These are phyloP conservation scores for Pseudocercospora eumusae DNA, from an alignment of 2,329 filamentous ascomycete genomes.

Conservation along the genomic window DNA sequence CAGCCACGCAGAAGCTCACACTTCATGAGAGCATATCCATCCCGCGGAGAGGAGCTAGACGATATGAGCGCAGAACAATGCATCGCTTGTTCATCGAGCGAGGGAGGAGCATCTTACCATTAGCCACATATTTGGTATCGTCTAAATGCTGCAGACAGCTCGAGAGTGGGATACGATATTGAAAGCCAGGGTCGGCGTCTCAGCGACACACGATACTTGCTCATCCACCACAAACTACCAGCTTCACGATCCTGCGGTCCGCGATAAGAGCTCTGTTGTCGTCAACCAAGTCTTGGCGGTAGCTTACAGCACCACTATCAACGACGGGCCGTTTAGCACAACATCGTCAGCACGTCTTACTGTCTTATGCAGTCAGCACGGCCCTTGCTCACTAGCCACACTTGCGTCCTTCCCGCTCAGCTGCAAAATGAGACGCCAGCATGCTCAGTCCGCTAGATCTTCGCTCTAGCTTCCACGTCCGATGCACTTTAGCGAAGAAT, in stretches of 20 bases:
- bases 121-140: background rate
- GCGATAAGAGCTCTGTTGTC: background rate
- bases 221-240: background rate
- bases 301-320: conserved; percentile 1
- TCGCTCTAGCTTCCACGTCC: background rate
- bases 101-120: background rate
- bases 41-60: background rate
- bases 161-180: background rate
- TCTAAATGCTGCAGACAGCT: background rate
- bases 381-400: background rate
- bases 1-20: too few species aligned
- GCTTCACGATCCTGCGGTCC: background rate
- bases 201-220: background rate
- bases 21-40: background rate
- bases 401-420: background rate
- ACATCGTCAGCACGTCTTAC: conserved; percentile 1
- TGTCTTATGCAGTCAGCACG: conserved; percentile 6
- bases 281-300: conserved; percentile 7
- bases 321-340: background rate
- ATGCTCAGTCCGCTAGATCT: background rate
- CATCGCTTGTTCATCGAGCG: background rate
- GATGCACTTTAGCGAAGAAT: conserved; percentile 4
- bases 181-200: background rate
- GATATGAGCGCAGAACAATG: background rate
- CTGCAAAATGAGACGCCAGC: background rate